Percentiles rank a stretch among this genome's conserved stretches.
These are phyloP conservation scores for Rheum nobile DNA, from an alignment of 148 eudicot genomes.

Conservation along the genomic window DNA sequence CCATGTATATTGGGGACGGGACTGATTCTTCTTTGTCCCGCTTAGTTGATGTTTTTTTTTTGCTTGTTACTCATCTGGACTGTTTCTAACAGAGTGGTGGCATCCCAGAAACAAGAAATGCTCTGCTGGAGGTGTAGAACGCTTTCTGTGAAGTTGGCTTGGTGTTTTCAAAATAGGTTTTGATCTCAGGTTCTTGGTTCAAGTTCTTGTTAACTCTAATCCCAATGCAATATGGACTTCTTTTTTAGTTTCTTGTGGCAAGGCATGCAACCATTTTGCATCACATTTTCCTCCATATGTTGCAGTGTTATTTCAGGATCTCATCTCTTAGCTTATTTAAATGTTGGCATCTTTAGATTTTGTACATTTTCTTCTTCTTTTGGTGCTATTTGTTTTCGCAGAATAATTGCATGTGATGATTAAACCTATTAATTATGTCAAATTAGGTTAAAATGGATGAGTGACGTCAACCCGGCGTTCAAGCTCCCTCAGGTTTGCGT, in stretches of 20 bases:
- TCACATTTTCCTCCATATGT: background rate
- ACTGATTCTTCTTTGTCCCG: background rate
- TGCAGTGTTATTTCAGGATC: background rate
- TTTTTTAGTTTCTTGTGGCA: background rate
- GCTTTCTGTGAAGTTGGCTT: slow-evolving; percentile 97
- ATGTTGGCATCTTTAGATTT: too few relatives aligned
- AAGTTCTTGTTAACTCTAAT: slow-evolving; percentile 25
- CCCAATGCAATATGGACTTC: background rate
- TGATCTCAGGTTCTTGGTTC: slow-evolving; percentile 75
- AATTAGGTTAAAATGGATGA: background rate
- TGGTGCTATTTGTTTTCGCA: too few relatives aligned
- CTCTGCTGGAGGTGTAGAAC: slow-evolving; percentile 94
- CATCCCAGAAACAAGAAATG: slow-evolving; percentile 97
- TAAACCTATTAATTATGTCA: too few relatives aligned
- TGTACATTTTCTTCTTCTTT: too few relatives aligned
- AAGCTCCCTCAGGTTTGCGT: too few relatives aligned
- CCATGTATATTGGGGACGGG: background rate
- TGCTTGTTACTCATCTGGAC: background rate
- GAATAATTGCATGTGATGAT: too few relatives aligned
- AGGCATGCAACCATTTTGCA: background rate
- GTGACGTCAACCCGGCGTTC: too few relatives aligned
- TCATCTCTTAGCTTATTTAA: too few relatives aligned
- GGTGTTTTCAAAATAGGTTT: slow-evolving; percentile 93
- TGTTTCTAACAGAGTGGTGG: slow-evolving; percentile 72
- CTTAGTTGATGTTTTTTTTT: background rate